These are phyloP conservation scores for Coleophoma cylindrospora DNA, from an alignment of 2,329 filamentous ascomycete genomes.

Conservation along the genomic window DNA sequence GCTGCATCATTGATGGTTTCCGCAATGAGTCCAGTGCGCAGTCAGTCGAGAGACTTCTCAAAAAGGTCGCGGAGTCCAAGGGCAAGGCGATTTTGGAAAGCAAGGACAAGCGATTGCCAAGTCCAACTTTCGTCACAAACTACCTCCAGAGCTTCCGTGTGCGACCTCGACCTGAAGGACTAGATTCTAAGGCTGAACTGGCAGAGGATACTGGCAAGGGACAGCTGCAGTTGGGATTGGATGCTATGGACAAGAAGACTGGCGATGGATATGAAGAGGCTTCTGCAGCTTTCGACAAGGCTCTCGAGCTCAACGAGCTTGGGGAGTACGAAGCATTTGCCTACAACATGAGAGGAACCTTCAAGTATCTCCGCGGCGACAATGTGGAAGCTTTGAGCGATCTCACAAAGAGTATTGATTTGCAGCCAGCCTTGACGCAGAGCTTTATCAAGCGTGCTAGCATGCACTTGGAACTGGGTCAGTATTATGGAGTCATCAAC, in stretches of 20 bases:
- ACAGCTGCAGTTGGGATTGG: conserved; percentile 78
- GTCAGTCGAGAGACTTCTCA: conserved; percentile 86
- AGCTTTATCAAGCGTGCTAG: conserved; percentile 98
- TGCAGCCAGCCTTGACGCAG: conserved; percentile 84
- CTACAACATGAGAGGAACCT: conserved; percentile 95
- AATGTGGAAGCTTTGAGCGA: conserved; percentile 78
- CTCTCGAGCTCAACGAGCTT: conserved; percentile 75
- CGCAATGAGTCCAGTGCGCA: conserved; percentile 85
- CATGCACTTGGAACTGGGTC: conserved; percentile 92
- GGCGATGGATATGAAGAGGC: conserved; percentile 90
- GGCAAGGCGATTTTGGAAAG: conserved; percentile 80
- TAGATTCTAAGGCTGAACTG: conserved; percentile 78
- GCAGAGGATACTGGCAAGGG: conserved; percentile 75
- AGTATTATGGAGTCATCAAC: conserved; percentile 20
- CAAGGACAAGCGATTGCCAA: conserved; percentile 82
- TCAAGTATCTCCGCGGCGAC: conserved; percentile 87
- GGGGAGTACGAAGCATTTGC: conserved; percentile 83
- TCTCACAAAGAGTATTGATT: conserved; percentile 86
- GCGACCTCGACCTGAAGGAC: conserved; percentile 70
- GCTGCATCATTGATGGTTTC: conserved; percentile 98
- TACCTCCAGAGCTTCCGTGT: conserved; percentile 97
- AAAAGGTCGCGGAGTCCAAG: conserved; percentile 95
- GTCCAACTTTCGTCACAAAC: conserved; percentile 95
- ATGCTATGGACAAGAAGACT: conserved; percentile 79
- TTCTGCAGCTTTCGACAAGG: conserved; percentile 78